Evolutionary conservation across 2,329 filamentous ascomycete species (phyloP).

Genomic region (Clathrospora elynae): DNA sequence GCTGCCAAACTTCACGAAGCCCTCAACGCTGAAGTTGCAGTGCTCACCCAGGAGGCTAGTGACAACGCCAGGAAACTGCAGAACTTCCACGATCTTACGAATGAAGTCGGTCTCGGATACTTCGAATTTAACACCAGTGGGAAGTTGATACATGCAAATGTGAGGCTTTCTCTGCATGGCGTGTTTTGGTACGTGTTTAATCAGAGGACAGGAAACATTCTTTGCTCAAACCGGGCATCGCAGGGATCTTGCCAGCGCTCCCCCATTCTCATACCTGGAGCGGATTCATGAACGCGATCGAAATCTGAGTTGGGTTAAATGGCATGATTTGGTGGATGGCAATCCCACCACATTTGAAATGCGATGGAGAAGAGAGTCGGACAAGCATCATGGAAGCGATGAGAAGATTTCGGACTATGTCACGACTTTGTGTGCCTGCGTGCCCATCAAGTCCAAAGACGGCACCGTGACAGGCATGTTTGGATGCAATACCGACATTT

Average conservation of each 20-base stretch:
- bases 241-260: constrained; percentile 4
- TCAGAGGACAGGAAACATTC: constrained; percentile 8
- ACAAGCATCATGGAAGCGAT: background rate
- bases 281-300: constrained; percentile 12
- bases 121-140: constrained; percentile 18
- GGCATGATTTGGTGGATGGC: constrained; percentile 26
- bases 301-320: constrained; percentile 9
- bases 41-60: constrained; percentile 13
- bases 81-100: constrained; percentile 15
- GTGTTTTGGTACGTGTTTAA: background rate
- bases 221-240: constrained; percentile 14
- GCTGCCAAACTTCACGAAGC: constrained; percentile 21
- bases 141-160: constrained; percentile 18
- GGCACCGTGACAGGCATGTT: constrained; percentile 26
- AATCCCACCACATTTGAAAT: constrained; percentile 33
- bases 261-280: constrained; percentile 14
- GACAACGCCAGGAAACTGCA: constrained; percentile 10
- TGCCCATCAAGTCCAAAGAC: constrained; percentile 24
- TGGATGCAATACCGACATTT: constrained; percentile 33
- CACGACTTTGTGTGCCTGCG: constrained; percentile 30
- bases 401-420: constrained; percentile 4
- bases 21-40: constrained; percentile 19
- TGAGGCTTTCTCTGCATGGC: background rate
- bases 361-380: constrained; percentile 26
- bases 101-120: constrained; percentile 17